phyloP scores from a whole-genome alignment of 2,329 filamentous ascomycete genomes.

The Monilinia fructigena region DNA sequence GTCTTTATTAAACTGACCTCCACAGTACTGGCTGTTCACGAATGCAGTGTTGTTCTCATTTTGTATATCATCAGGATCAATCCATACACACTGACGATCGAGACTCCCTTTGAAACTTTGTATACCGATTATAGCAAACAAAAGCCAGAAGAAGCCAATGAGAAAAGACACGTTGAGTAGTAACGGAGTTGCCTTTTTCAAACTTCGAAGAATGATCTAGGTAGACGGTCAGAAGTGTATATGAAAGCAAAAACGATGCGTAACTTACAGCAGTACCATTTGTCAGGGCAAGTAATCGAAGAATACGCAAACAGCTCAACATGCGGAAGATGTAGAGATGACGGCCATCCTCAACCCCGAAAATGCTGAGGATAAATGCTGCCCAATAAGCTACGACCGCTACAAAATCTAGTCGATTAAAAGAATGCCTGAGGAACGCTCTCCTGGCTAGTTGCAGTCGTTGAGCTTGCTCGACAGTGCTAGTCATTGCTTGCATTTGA shows the following conservation, averaged over 20 bases:
- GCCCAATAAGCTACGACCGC: conserved; percentile 97
- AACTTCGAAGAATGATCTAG: conserved; percentile 85
- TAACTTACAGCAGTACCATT: conserved; percentile 81
- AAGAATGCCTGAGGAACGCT: conserved; percentile 90
- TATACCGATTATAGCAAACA: conserved; percentile 95
- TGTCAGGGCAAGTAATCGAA: conserved; percentile 86
- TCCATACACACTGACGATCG: conserved; percentile 74
- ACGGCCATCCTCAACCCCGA: conserved; percentile 63
- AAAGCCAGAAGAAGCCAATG: conserved; percentile 94
- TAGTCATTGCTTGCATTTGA: conserved; percentile 54
- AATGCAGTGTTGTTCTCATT: conserved; percentile 52
- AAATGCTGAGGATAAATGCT: conserved; percentile 71
- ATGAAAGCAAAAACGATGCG: conserved; percentile 1
- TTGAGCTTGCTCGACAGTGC: conserved; percentile 73
- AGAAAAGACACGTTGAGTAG: conserved; percentile 91
- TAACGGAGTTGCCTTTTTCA: conserved; percentile 92
- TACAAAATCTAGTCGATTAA: conserved; percentile 92
- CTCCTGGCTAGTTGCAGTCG: conserved; percentile 82
- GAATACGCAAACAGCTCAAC: conserved; percentile 90
- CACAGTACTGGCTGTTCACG: conserved; percentile 77
- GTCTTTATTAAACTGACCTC: conserved; percentile 68
- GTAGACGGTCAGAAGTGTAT: conserved; percentile 12
- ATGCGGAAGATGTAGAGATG: conserved; percentile 92
- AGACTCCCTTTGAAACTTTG: conserved; percentile 92
- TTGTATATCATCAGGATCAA: conserved; percentile 59